Evolutionary conservation across 140 eudicot species (phyloP).

Genomic region (Ambrosia hybrid): DNA sequence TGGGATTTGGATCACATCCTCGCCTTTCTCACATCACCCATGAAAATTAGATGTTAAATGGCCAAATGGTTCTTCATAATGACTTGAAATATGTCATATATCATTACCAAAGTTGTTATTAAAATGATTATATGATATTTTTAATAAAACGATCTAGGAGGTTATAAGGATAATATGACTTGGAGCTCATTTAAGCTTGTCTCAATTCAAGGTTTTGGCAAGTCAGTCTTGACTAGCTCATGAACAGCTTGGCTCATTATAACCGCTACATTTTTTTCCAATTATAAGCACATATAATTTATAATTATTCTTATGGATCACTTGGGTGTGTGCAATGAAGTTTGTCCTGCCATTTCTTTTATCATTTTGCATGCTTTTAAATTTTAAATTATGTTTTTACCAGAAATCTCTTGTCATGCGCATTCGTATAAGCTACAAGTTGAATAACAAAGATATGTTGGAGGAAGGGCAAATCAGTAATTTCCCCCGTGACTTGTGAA

Average conservation of each 20-base stretch:
- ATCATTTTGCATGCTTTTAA: not conserved
- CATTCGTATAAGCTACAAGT: slow-evolving; percentile 79
- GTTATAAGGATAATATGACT: not conserved
- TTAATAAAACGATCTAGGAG: no score
- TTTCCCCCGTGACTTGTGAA: slow-evolving; percentile 72
- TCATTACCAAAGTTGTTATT: not conserved
- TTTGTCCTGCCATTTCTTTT: not conserved
- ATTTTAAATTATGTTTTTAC: slow-evolving; percentile 17
- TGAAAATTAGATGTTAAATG: not conserved
- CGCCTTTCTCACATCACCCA: no score
- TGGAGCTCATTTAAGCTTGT: not conserved
- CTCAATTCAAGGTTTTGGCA: not conserved
- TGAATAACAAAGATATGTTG: slow-evolving; percentile 67
- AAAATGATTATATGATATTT: no score
- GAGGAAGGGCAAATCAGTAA: slow-evolving; percentile 94
- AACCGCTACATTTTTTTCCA: not conserved
- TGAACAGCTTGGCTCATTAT: not conserved
- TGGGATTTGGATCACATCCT: no score
- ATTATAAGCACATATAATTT: no score
- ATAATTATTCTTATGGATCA: not conserved
- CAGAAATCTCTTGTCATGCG: slow-evolving; percentile 97
- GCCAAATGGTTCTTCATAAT: not conserved
- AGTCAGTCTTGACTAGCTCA: no score
- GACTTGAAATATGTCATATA: not conserved
- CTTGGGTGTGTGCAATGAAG: not conserved